Evolutionary conservation across 2,329 filamentous ascomycete genomes (phyloP).

Genomic region (Neofusicoccum ribis): DNA sequence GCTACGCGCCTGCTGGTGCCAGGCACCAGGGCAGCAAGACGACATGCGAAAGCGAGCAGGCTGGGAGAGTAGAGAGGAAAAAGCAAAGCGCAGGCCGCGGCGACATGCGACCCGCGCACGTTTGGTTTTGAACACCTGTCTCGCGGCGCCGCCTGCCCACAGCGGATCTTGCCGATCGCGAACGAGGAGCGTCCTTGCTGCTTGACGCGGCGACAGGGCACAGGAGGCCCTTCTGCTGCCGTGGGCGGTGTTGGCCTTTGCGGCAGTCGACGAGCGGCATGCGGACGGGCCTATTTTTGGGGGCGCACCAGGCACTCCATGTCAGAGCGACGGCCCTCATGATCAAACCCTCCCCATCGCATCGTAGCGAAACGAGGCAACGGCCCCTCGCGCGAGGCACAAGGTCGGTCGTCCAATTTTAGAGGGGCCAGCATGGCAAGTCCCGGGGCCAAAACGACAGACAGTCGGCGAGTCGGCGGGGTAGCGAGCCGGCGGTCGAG

Average conservation of each 20-base stretch:
- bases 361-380: conserved; percentile 9
- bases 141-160: not conserved
- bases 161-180: conserved; percentile 4
- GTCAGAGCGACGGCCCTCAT: conserved; percentile 2
- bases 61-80: not conserved
- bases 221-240: not conserved
- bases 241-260: not conserved
- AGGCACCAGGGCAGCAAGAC: conserved; percentile 11
- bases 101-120: conserved; percentile 8
- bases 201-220: not conserved
- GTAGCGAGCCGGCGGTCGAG: not conserved
- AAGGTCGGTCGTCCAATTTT: conserved; percentile 6
- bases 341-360: not conserved
- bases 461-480: conserved; percentile 7
- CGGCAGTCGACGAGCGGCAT: not conserved
- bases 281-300: conserved; percentile 4
- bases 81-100: conserved; percentile 1
- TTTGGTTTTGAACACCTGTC: conserved; percentile 13
- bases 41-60: not conserved
- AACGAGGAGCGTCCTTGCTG: conserved; percentile 13
- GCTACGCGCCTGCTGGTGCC: not conserved
- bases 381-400: conserved; percentile 6
- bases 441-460: conserved; percentile 2
- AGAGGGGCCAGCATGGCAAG: conserved; percentile 5
- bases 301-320: not conserved